A percentile compares a stretch with the other conserved stretches of the same genome.
Conservation (phyloP, 805 yeast genomes). For the Teunomyces stri region DNA sequence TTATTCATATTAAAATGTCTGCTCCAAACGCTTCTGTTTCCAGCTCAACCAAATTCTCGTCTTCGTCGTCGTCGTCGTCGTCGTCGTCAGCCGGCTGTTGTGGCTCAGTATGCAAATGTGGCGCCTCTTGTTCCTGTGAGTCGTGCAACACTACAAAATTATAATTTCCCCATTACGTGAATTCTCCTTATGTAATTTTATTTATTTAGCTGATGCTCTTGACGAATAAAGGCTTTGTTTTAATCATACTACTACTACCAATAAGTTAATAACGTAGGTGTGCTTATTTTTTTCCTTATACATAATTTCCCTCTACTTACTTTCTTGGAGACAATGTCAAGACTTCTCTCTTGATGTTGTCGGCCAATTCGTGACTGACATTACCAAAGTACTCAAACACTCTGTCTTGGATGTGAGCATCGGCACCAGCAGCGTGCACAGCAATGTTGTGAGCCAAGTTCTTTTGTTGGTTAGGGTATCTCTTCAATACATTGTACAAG, state of each 20-base stretch:
- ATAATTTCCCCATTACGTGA: slow-evolving; percentile 10
- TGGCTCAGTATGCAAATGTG: slow-evolving; percentile 41
- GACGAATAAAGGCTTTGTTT: too few species aligned
- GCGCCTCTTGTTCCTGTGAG: slow-evolving; percentile 37
- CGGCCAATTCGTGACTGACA: slow-evolving; percentile 69
- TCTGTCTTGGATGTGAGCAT: slow-evolving; percentile 71
- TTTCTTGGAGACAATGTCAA: slow-evolving; percentile 50
- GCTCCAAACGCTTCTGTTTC: slow-evolving; percentile 1
- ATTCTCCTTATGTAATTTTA: background rate
- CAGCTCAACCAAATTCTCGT: slow-evolving; percentile 10
- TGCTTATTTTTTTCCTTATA: background rate
- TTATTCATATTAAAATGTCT: background rate
- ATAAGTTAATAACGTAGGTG: background rate
- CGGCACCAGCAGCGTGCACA: slow-evolving; percentile 67
- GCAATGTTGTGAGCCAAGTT: slow-evolving; percentile 83
- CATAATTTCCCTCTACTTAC: slow-evolving; percentile 13
- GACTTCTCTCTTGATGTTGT: slow-evolving; percentile 62
- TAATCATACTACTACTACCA: too few species aligned
- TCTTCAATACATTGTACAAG: slow-evolving; percentile 76
- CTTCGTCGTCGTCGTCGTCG: slow-evolving; percentile 16
- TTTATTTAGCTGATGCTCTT: too few species aligned
- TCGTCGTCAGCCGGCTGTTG: slow-evolving; percentile 26
- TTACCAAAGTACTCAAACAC: slow-evolving; percentile 74
- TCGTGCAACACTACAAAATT: slow-evolving; percentile 45
- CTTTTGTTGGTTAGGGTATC: slow-evolving; percentile 77